Base-by-base conservation (phyloP, 257 asterid genomes). In the Salvia splendens region DNA sequence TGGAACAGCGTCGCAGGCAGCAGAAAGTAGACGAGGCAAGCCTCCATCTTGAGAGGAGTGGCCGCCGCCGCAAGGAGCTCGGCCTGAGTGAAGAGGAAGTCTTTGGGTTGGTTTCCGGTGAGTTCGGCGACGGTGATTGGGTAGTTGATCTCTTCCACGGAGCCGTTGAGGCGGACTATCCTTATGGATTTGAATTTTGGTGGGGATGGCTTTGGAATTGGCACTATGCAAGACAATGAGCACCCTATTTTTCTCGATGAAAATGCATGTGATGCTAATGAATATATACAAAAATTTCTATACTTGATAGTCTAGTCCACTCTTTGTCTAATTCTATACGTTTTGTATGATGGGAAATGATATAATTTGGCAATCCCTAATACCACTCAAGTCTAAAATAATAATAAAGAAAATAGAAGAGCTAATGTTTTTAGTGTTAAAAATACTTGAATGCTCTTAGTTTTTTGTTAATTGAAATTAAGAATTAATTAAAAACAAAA, bases 101-200 rank as follows among this genome's bases (percentile, higher is more conserved):
- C 77, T 3, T 67, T 24, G 35, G 80, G 45, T 30, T 69, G 67
- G 17, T 70, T 74, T 1, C 81, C 80, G 0, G 72, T 78, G n/a
- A 86, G 80, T 68, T 84, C 82, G 42, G 70, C 77, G 14, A 75
- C 86, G 10, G 81, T 76, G 41, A 82, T 70, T 3, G 88, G 88
- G 35, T 71, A 55, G 24, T 75, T 78, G 8, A 80, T 78, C 55
- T 80, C 82, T 45, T 84, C 85, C 1, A 82, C 68, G 15, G 40
- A 59, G 1, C 89, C 93, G 50, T 82, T 79, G 12, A 84, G 35
- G 5, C 79, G 79, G 3, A 84, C 82, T 16, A 86, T 69, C 69
- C 82, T 77, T 7, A 80, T 77, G 48, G 1, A 73, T 28, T 43
- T 80, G 64, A 58, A 38, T 55, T 48, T 58, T 11, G 69, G 12